These are phyloP conservation scores for Lactarius psammicola DNA, from an alignment of 768 basidiomycete genomes.

Conservation along the genomic window DNA sequence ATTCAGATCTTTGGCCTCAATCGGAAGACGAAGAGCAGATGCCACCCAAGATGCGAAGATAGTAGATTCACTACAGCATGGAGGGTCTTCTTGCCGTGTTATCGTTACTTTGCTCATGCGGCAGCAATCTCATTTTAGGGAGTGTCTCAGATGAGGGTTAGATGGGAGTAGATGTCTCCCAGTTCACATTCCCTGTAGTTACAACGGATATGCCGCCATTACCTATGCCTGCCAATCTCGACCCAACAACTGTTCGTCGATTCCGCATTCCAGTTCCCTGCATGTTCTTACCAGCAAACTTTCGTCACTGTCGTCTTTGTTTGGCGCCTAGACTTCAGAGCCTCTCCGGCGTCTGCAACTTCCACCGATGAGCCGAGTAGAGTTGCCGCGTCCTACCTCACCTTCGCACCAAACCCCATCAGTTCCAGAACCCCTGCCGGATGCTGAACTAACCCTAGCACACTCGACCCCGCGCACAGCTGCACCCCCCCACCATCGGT, in stretches of 20 bases:
- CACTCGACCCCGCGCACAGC: too few relatives aligned
- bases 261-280: slow-evolving; percentile 13
- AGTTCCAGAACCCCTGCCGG: background rate
- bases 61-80: slow-evolving; percentile 29
- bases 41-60: slow-evolving; percentile 30
- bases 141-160: slow-evolving; percentile 26
- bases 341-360: slow-evolving; percentile 14
- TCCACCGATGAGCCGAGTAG: background rate
- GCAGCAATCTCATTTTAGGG: slow-evolving; percentile 28
- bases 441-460: slow-evolving; percentile 5
- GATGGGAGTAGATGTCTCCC: slow-evolving; percentile 30
- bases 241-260: slow-evolving; percentile 42
- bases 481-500: too few relatives aligned
- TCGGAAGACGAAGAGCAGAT: slow-evolving; percentile 26
- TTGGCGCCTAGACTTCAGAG: slow-evolving; percentile 2
- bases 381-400: background rate
- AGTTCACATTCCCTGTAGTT: slow-evolving; percentile 18
- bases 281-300: slow-evolving; percentile 24
- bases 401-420: background rate
- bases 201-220: slow-evolving; percentile 50
- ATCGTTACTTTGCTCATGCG: slow-evolving; percentile 25
- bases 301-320: slow-evolving; percentile 1
- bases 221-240: slow-evolving; percentile 46
- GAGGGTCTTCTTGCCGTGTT: slow-evolving; percentile 23
- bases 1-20: slow-evolving; percentile 19